Conservation (phyloP, 2,329 filamentous ascomycete genomes). For the Hypoxylon sp. region DNA sequence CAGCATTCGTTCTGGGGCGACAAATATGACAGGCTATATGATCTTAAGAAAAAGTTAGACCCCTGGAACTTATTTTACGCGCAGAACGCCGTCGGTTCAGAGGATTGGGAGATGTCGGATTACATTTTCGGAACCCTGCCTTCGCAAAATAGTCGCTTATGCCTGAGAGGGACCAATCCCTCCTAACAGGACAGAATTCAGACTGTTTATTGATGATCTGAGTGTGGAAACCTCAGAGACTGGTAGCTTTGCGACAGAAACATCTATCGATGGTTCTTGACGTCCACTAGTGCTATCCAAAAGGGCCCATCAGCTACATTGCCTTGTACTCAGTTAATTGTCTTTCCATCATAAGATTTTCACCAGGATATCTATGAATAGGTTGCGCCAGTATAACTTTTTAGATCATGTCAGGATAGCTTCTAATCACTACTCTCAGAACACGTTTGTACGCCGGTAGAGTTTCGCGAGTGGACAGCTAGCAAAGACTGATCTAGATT, state of each 20-base stretch:
- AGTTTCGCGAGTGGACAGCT: too few relatives aligned
- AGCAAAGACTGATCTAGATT: too few relatives aligned
- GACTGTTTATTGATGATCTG: background rate
- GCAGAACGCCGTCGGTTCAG: conserved; percentile 55
- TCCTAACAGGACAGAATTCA: conserved; percentile 1
- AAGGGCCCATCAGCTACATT: too few relatives aligned
- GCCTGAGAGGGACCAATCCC: conserved; percentile 40
- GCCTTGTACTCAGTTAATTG: too few relatives aligned
- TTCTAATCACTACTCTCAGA: too few relatives aligned
- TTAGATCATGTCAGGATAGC: too few relatives aligned
- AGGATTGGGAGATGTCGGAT: conserved; percentile 54
- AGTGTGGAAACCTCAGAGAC: background rate
- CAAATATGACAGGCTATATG: conserved; percentile 53
- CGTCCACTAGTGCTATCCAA: background rate
- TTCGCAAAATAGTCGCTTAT: conserved; percentile 48
- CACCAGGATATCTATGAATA: too few relatives aligned
- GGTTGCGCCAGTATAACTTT: too few relatives aligned
- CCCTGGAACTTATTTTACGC: conserved; percentile 55
- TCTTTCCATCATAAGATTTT: too few relatives aligned
- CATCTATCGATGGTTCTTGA: background rate
- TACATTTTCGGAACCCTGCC: conserved; percentile 48
- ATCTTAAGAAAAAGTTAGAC: conserved; percentile 55
- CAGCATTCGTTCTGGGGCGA: conserved; percentile 55
- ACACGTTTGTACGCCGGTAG: too few relatives aligned
- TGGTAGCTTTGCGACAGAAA: background rate